phyloP scores from a whole-genome alignment of 257 asterid genomes.

The Galeopsis tetrahit region DNA sequence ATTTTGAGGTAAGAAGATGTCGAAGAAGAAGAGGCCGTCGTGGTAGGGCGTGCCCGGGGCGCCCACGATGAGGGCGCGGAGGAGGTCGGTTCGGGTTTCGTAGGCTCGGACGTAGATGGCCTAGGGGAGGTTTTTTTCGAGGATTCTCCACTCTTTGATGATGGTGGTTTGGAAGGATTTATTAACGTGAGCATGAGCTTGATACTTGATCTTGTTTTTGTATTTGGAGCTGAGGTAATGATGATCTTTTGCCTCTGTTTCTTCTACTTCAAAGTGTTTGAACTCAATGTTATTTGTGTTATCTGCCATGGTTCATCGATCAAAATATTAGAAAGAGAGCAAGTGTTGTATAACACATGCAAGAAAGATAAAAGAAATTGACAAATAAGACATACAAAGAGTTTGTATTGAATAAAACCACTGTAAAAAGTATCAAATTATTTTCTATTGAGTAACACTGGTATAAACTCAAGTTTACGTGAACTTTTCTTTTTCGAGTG shows the following conservation, averaged over 20 bases:
- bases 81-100: conserved; percentile 56
- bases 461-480: no score
- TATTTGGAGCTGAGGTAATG: conserved; percentile 15
- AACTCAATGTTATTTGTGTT: conserved; percentile 20
- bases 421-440: no score
- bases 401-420: no score
- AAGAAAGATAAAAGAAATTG: no score
- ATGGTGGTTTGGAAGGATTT: conserved; percentile 16
- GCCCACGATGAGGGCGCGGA: conserved; percentile 72
- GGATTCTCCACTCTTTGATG: conserved; percentile 68
- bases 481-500: no score
- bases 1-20: conserved; percentile 52
- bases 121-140: conserved; percentile 54
- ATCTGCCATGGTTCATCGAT: no score
- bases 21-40: conserved; percentile 75
- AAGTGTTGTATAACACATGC: no score
- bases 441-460: no score
- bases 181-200: conserved; percentile 1
- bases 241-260: conserved; percentile 48
- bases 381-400: no score
- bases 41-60: conserved; percentile 64
- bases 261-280: conserved; percentile 44
- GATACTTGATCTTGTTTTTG: no score
- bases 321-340: no score
- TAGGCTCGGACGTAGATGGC: conserved; percentile 58